phyloP scores from a whole-genome alignment of 2,329 filamentous ascomycete species.

The Botryotinia narcissicola region DNA sequence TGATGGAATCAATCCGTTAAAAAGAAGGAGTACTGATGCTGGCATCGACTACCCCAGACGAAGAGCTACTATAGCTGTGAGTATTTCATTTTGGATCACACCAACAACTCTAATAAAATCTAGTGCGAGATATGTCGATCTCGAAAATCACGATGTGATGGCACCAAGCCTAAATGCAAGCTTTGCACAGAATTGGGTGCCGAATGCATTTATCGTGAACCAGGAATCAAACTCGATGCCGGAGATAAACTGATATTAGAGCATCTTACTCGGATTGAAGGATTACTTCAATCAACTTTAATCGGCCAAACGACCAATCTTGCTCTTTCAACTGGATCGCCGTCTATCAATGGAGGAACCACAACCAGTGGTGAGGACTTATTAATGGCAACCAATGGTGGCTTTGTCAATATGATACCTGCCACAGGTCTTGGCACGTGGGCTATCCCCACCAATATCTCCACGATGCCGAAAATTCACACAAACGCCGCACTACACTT shows the following conservation, averaged over 20 bases:
- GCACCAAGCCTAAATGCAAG: slow-evolving; percentile 78
- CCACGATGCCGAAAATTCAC: slow-evolving; percentile 81
- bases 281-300: slow-evolving; percentile 69
- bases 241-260: slow-evolving; percentile 85
- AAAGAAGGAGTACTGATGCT: slow-evolving; percentile 60
- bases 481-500: slow-evolving; percentile 77
- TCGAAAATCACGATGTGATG: slow-evolving; percentile 76
- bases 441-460: slow-evolving; percentile 67
- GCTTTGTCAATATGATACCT: slow-evolving; percentile 55
- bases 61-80: slow-evolving; percentile 64
- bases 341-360: slow-evolving; percentile 63
- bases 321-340: slow-evolving; percentile 59
- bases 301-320: slow-evolving; percentile 51
- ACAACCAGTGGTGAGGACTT: slow-evolving; percentile 57
- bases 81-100: slow-evolving; percentile 35
- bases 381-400: slow-evolving; percentile 45
- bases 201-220: slow-evolving; percentile 81
- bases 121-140: slow-evolving; percentile 81
- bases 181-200: slow-evolving; percentile 79
- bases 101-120: slow-evolving; percentile 24
- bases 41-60: slow-evolving; percentile 62
- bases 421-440: slow-evolving; percentile 70
- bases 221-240: slow-evolving; percentile 81
- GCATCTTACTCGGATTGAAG: slow-evolving; percentile 74
- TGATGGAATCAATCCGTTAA: slow-evolving; percentile 57